Evolutionary conservation across 192 early-diverging fungal species (phyloP).

Genomic region (Bifiguratus adelaidae): DNA sequence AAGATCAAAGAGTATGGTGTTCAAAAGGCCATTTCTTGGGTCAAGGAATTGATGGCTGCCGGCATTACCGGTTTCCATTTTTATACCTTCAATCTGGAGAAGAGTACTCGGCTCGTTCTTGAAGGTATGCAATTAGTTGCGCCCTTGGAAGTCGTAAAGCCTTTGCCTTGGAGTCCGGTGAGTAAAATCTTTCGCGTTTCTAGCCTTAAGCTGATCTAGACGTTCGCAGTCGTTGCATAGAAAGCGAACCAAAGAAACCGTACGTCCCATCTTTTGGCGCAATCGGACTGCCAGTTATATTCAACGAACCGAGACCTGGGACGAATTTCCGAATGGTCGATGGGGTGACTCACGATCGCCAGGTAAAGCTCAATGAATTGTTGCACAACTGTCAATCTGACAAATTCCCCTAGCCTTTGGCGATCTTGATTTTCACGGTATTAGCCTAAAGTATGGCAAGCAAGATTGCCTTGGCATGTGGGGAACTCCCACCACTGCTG

Average conservation of each 20-base stretch:
- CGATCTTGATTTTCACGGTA: conserved; percentile 61
- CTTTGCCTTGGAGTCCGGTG: conserved; percentile 76
- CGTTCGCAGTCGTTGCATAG: conserved; percentile 22
- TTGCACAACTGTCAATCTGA: too few relatives aligned
- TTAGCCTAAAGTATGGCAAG: conserved; percentile 47
- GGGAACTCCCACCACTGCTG: conserved; percentile 53
- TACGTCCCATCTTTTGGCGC: conserved; percentile 98
- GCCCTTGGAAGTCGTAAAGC: conserved; percentile 50
- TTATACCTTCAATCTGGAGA: conserved; percentile 91
- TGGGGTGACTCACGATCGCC: conserved; percentile 97
- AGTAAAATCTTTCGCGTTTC: conserved; percentile 4
- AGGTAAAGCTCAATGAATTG: conserved; percentile 9
- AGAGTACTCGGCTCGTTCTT: conserved; percentile 71
- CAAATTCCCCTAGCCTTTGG: conserved; percentile 26
- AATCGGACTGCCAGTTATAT: conserved; percentile 92
- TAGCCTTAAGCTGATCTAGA: background rate
- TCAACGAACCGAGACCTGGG: conserved; percentile 72
- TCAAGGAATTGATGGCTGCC: conserved; percentile 38
- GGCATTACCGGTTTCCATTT: conserved; percentile 76
- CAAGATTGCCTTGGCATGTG: conserved; percentile 51
- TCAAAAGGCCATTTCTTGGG: conserved; percentile 65
- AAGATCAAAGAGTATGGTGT: conserved; percentile 94
- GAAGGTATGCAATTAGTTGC: conserved; percentile 61
- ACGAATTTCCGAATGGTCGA: conserved; percentile 97
- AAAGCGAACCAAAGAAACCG: conserved; percentile 86